Evolutionary conservation across 441 rosid genomes (phyloP).

Genomic region (Populus hybrid): DNA sequence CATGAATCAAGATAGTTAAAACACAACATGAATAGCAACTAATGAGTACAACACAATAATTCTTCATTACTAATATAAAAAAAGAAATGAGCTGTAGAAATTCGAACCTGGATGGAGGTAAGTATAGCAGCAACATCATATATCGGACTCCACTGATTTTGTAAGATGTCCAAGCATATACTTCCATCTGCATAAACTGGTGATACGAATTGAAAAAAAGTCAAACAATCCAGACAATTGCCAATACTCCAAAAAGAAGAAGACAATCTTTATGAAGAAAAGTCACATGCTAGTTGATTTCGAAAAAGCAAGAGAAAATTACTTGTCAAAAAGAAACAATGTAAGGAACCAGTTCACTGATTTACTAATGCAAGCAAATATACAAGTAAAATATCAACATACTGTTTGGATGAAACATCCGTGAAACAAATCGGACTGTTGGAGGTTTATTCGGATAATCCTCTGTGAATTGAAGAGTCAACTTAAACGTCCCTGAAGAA

Average conservation of each 20-base stretch:
- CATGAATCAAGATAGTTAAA: neutral
- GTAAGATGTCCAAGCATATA: constrained; percentile 66
- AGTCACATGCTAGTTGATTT: neutral
- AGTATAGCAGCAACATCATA: constrained; percentile 79
- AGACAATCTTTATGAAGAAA: neutral
- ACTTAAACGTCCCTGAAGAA: constrained; percentile 58
- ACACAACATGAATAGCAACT: neutral
- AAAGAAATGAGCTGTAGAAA: neutral
- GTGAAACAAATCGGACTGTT: constrained; percentile 60
- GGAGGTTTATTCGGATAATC: constrained; percentile 76
- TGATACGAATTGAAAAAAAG: neutral
- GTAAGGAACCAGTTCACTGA: neutral
- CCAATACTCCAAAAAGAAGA: neutral
- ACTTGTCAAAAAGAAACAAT: neutral
- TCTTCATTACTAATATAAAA: neutral
- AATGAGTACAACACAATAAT: neutral
- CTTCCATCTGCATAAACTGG: constrained; percentile 76
- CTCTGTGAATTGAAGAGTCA: constrained; percentile 61
- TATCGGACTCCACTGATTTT: constrained; percentile 77
- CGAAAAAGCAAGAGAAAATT: neutral
- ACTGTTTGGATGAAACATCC: constrained; percentile 77
- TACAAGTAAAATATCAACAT: constrained; percentile 18
- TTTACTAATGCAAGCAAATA: neutral
- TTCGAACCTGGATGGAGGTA: constrained; percentile 60
- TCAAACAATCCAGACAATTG: neutral